These are phyloP conservation scores for Tremella yokohamensis DNA, from an alignment of 768 basidiomycete genomes.

Conservation along the genomic window DNA sequence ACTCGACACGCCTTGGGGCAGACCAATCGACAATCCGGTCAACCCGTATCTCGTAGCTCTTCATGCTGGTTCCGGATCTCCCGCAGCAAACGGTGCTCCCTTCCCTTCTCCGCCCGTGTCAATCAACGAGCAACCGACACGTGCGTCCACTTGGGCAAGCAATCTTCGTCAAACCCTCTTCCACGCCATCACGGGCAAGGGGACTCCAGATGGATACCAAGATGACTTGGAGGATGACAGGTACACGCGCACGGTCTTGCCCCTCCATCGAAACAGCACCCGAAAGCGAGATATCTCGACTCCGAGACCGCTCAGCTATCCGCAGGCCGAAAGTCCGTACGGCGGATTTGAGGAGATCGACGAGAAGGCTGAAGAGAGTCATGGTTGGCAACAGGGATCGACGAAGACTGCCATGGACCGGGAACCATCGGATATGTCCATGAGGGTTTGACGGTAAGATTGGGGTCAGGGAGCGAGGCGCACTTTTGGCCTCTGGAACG, in stretches of 20 bases:
- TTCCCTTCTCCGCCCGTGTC: constrained; percentile 15
- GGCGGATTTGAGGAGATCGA: constrained; percentile 16
- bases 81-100: constrained; percentile 4
- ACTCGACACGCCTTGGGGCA: neutral
- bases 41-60: constrained; percentile 15
- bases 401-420: neutral
- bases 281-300: constrained; percentile 6
- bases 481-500: no score
- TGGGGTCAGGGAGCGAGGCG: no score
- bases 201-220: constrained; percentile 1
- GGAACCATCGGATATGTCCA: neutral
- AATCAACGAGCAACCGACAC: constrained; percentile 14
- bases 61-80: constrained; percentile 11
- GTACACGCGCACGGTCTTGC: constrained; percentile 32
- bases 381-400: neutral
- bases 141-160: constrained; percentile 37
- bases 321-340: neutral
- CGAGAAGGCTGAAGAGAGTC: constrained; percentile 1
- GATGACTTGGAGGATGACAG: constrained; percentile 19
- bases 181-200: constrained; percentile 32
- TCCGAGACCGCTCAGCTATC: neutral
- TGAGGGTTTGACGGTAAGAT: no score
- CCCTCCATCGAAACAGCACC: constrained; percentile 18
- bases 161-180: constrained; percentile 37
- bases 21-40: neutral